A percentile compares a stretch with the other conserved stretches of the same genome.
Conservation (phyloP, 192 early-diverging fungal species). For the Endogone sp. region DNA sequence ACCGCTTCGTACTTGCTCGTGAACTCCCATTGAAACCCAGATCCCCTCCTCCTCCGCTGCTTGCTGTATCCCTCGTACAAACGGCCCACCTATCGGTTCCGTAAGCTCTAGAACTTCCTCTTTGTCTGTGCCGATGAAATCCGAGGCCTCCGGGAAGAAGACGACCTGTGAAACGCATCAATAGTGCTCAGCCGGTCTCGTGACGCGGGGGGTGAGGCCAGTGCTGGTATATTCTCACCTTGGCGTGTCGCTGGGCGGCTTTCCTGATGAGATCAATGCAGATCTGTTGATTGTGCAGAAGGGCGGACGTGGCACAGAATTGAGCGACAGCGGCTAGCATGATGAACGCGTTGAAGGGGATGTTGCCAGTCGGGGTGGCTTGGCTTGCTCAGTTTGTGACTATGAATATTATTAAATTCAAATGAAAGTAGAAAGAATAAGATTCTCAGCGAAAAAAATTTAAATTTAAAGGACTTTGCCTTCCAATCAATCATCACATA, state of each 20-base stretch:
- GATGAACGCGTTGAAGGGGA: not conserved
- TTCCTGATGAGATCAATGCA: conserved; percentile 54
- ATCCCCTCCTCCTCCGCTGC: conserved; percentile 55
- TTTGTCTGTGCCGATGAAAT: conserved; percentile 65
- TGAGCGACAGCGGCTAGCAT: conserved; percentile 60
- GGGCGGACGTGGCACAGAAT: conserved; percentile 62
- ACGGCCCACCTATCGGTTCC: conserved; percentile 39
- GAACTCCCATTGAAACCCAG: conserved; percentile 77
- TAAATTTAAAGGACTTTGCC: no score
- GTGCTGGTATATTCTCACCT: conserved; percentile 29
- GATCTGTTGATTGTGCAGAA: conserved; percentile 52
- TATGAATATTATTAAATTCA: no score
- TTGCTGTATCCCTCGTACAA: conserved; percentile 56
- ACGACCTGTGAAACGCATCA: conserved; percentile 44
- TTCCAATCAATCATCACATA: no score
- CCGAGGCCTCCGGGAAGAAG: conserved; percentile 81
- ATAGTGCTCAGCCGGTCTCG: not conserved
- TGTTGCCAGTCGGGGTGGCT: no score
- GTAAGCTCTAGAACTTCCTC: conserved; percentile 47
- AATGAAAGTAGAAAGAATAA: no score
- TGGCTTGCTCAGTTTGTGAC: no score
- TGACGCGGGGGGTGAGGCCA: not conserved
- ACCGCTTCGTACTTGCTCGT: conserved; percentile 49
- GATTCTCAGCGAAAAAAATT: no score
- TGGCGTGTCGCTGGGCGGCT: conserved; percentile 55